These are phyloP conservation scores for Microdochium bolleyi DNA, from an alignment of 2,329 filamentous ascomycete species.

Conservation along the genomic window DNA sequence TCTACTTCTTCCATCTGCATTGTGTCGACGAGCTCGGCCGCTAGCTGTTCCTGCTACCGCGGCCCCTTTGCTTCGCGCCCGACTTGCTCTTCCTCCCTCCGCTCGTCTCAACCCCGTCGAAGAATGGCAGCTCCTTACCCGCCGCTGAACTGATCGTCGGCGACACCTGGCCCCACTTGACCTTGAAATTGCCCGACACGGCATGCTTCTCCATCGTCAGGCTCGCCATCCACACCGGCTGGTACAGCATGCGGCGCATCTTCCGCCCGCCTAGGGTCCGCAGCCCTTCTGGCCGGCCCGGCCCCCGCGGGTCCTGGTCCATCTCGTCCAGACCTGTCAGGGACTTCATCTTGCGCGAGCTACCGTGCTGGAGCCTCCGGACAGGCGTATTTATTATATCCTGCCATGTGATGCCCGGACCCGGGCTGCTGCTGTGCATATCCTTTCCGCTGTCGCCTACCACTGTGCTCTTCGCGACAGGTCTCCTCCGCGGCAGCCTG, in stretches of 20 bases:
- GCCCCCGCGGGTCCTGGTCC: constrained; percentile 25
- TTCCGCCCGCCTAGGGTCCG: constrained; percentile 28
- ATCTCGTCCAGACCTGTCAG: constrained; percentile 21
- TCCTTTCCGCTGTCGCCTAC: not conserved
- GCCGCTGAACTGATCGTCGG: not conserved
- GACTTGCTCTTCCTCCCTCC: not conserved
- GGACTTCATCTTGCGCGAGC: constrained; percentile 22
- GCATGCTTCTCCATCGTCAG: not conserved
- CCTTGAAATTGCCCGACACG: not conserved
- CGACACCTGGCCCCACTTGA: not conserved
- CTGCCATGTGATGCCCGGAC: constrained; percentile 27
- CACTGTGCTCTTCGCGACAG: constrained; percentile 13
- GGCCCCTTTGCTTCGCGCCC: not conserved
- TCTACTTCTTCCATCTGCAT: too few relatives aligned
- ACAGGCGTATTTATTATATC: constrained; percentile 29
- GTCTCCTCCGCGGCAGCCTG: constrained; percentile 26
- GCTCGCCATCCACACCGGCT: constrained; percentile 12
- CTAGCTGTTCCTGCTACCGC: not conserved
- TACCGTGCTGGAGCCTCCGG: constrained; percentile 26
- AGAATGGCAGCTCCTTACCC: not conserved
- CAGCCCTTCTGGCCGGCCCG: constrained; percentile 20
- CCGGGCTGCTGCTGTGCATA: constrained; percentile 13
- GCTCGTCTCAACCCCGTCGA: not conserved
- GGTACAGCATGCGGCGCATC: constrained; percentile 38
- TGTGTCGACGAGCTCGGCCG: too few relatives aligned